phyloP scores from a whole-genome alignment of 2,329 filamentous ascomycete genomes.

The Trichoderma arundinaceum region DNA sequence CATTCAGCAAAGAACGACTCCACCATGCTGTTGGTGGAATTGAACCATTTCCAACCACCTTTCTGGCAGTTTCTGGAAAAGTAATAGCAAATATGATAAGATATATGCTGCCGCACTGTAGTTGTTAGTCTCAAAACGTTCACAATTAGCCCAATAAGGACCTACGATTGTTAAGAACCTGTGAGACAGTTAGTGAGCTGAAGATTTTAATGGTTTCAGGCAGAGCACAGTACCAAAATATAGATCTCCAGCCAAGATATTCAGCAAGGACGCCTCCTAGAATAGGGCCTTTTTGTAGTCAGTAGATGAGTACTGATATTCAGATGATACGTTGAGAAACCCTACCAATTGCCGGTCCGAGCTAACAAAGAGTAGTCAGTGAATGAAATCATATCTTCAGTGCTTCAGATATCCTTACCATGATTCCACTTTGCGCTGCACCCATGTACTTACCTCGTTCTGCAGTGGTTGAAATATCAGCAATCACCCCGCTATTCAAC shows the following conservation, averaged over 20 bases:
- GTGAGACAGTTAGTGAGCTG: background rate
- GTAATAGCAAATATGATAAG: background rate
- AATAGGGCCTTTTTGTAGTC: background rate
- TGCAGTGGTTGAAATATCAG: slow-evolving; percentile 17
- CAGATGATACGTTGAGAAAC: background rate
- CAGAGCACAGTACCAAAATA: slow-evolving; percentile 4
- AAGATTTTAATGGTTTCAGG: background rate
- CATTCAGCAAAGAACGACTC: background rate
- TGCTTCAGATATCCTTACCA: background rate
- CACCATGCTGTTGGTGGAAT: slow-evolving; percentile 5
- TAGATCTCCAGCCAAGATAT: slow-evolving; percentile 13
- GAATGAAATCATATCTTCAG: background rate
- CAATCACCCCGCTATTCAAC: slow-evolving; percentile 16
- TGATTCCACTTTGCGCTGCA: slow-evolving; percentile 10
- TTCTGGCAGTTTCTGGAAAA: background rate
- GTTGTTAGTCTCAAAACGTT: background rate
- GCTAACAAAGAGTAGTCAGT: background rate
- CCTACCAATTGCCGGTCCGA: slow-evolving; percentile 7
- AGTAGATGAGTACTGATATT: background rate
- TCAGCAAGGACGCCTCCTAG: slow-evolving; percentile 3
- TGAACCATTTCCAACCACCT: background rate
- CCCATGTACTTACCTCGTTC: slow-evolving; percentile 7
- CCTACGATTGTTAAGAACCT: slow-evolving; percentile 2
- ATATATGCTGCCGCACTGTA: slow-evolving; percentile 1
- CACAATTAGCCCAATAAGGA: background rate